Conservation (phyloP, 2,329 filamentous ascomycete species). For the Zymoseptoria ardabiliae region DNA sequence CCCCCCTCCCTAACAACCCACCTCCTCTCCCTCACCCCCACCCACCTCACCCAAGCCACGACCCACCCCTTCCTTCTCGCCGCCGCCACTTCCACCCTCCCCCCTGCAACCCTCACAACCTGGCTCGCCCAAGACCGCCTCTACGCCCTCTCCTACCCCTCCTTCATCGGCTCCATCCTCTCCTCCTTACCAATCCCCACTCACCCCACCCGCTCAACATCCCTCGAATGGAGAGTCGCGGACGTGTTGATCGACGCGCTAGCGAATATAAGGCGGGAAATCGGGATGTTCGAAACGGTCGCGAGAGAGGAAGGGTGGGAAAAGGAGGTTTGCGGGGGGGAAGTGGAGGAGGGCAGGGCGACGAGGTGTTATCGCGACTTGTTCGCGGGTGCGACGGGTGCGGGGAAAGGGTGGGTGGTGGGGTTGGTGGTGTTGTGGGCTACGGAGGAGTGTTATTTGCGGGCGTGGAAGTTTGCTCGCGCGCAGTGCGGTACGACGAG, state of each 20-base stretch:
- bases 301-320: slow-evolving; percentile 42
- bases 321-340: slow-evolving; percentile 39
- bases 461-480: slow-evolving; percentile 43
- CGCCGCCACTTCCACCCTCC: slow-evolving; percentile 56
- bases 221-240: slow-evolving; percentile 50
- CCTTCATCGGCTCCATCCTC: slow-evolving; percentile 58
- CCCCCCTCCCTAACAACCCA: slow-evolving; percentile 48
- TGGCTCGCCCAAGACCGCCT: slow-evolving; percentile 69
- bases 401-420: slow-evolving; percentile 51
- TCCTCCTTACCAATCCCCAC: slow-evolving; percentile 51
- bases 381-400: slow-evolving; percentile 50
- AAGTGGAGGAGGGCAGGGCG: slow-evolving; percentile 8
- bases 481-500: too few relatives aligned
- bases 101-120: slow-evolving; percentile 49
- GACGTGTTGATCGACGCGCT: slow-evolving; percentile 58
- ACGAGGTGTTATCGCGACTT: slow-evolving; percentile 47
- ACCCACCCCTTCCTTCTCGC: slow-evolving; percentile 59
- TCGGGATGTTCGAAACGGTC: slow-evolving; percentile 59
- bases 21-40: slow-evolving; percentile 45
- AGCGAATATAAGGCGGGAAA: slow-evolving; percentile 58
- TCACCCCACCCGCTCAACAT: slow-evolving; percentile 14
- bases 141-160: slow-evolving; percentile 63
- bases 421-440: slow-evolving; percentile 66
- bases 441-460: slow-evolving; percentile 55
- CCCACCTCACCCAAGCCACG: slow-evolving; percentile 50